Conservation (phyloP, 768 basidiomycete species). For the Lepiota venenata region DNA sequence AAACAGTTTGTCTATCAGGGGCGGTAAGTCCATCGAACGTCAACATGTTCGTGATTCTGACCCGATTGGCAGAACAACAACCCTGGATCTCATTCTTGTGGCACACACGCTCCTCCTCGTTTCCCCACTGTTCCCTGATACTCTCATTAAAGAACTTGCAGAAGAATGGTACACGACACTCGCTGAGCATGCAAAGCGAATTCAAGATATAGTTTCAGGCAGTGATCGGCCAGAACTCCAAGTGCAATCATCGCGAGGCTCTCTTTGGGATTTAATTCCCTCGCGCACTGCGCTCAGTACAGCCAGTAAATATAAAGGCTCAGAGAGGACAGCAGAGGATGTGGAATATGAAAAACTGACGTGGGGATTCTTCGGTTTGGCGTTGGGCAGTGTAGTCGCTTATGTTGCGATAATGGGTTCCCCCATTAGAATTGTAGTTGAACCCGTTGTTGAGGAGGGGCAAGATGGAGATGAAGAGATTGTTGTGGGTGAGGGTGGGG, state of each 20-base stretch:
- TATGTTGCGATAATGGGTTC: slow-evolving; percentile 29
- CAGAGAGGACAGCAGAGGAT: slow-evolving; percentile 36
- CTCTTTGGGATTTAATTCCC: slow-evolving; percentile 38
- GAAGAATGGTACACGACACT: slow-evolving; percentile 54
- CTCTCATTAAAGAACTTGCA: slow-evolving; percentile 52
- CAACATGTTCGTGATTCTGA: slow-evolving; percentile 9
- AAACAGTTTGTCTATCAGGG: slow-evolving; percentile 50
- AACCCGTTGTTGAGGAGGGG: background rate
- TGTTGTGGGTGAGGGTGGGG: background rate
- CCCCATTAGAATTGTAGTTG: slow-evolving; percentile 11
- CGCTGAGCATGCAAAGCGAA: slow-evolving; percentile 51
- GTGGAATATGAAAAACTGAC: slow-evolving; percentile 43
- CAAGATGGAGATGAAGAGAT: slow-evolving; percentile 4
- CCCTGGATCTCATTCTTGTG: slow-evolving; percentile 63
- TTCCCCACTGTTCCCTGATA: slow-evolving; percentile 59
- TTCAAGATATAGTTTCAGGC: slow-evolving; percentile 31
- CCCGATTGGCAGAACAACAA: slow-evolving; percentile 44
- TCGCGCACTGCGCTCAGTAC: slow-evolving; percentile 21
- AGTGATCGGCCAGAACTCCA: slow-evolving; percentile 16
- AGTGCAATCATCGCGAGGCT: background rate
- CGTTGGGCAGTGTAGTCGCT: slow-evolving; percentile 37
- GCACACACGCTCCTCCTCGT: slow-evolving; percentile 63
- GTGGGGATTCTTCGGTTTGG: slow-evolving; percentile 51
- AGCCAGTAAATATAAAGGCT: slow-evolving; percentile 13
- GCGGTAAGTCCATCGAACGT: slow-evolving; percentile 30